Evolutionary conservation across 164 flowering plant species (phyloP).

Genomic region (Taxillus chinensis): DNA sequence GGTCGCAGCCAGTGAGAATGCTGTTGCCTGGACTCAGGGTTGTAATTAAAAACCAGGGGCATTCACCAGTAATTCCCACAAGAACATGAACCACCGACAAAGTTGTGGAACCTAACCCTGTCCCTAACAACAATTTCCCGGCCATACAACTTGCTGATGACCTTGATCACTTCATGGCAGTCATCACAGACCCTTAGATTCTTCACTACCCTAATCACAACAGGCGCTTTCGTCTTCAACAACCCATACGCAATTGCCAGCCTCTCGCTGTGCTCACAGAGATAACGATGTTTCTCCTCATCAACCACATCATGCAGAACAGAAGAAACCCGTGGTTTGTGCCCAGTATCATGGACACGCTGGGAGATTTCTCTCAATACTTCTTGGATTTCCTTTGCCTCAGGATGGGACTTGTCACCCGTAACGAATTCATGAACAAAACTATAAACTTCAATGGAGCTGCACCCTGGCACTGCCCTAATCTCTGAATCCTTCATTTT

Average conservation of each 20-base stretch:
- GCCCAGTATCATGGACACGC: constrained; percentile 23
- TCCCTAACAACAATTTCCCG: constrained; percentile 52
- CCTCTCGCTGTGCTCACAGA: constrained; percentile 36
- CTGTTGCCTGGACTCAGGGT: too few relatives aligned
- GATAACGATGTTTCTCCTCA: constrained; percentile 28
- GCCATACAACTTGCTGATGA: constrained; percentile 27
- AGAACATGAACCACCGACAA: constrained; percentile 35
- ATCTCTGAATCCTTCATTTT: constrained; percentile 34
- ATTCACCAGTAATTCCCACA: constrained; percentile 45
- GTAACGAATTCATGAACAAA: constrained; percentile 36
- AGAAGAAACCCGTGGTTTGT: constrained; percentile 24
- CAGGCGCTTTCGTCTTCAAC: constrained; percentile 28
- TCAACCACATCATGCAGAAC: constrained; percentile 31
- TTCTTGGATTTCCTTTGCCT: constrained; percentile 19
- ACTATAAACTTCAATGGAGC: constrained; percentile 35
- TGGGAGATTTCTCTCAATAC: constrained; percentile 21
- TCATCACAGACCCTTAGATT: constrained; percentile 31
- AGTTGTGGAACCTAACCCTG: constrained; percentile 37
- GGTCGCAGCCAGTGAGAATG: too few relatives aligned
- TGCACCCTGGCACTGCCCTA: constrained; percentile 31
- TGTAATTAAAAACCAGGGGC: background rate
- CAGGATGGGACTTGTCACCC: constrained; percentile 38
- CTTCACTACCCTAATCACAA: constrained; percentile 29
- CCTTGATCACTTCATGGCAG: constrained; percentile 42
- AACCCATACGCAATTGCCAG: constrained; percentile 36